Base-by-base conservation (phyloP, 164 flowering plant species). In the Magnolia kwangsiensis region DNA sequence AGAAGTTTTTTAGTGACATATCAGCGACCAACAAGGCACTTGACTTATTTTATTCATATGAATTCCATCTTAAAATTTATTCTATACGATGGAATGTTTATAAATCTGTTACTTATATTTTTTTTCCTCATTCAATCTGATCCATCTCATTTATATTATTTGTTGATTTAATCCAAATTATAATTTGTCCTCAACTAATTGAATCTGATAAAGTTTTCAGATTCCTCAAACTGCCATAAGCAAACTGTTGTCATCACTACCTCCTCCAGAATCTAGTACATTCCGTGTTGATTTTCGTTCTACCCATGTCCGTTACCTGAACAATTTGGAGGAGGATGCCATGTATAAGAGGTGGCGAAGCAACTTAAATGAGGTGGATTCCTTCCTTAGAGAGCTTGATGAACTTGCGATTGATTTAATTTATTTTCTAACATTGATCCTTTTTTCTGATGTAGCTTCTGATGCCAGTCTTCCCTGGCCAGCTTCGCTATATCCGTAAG, bases 381-480 rank as follows among this genome's bases (percentile, higher is more conserved):
- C n/a, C 1, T 8, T 37, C 45, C 45, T 37, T 37, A 37, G 45
- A 37, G 45, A 37, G 45, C 45, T 37, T 37, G 45, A 37, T 4
- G 45, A 37, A 37, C 45, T 19, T 50, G 8, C 7, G 11, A 72
- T 72, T 21, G 74, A 37, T 61, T 31, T 63, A 21, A 24, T 66
- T 68, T 51, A 7, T 58, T 50, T 58, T 10, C 8, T 75, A 51
- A 58, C 77, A 68, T 72, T 65, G 45, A 37, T 66, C 24, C 8
- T 1, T 63, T 37, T 65, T 72, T 68, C 67, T 64, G 49, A 74
- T 85, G 82, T 77, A 96, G 99, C 86, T 96, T 71, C 86, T 96
- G 90, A 92, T 94, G 98, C 99, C 99, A 58, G 95, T 88, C 65
- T 96, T 86, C 79, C 99, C 98, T 78, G 98, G 98, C 63, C 99